A percentile compares a stretch with the other conserved stretches of the same genome.
Conservation (phyloP, 1,284 basidiomycete genomes). For the Sporisorium graminicola region DNA sequence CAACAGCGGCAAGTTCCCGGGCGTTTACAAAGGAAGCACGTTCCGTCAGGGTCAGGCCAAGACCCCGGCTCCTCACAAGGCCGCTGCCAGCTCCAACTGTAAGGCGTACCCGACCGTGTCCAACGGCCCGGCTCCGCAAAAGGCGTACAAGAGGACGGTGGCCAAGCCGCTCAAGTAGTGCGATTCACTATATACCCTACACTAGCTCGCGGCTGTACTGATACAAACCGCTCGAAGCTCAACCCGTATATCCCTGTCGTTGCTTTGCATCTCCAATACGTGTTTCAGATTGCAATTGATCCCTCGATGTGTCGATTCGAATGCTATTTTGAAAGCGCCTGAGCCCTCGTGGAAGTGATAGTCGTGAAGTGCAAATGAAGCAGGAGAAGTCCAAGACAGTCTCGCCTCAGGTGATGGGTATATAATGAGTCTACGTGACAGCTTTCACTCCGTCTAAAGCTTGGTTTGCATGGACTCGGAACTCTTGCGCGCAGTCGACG, state of each 20-base stretch:
- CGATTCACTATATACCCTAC: background rate
- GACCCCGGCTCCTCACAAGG: conserved; percentile 39
- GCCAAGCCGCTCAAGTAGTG: conserved; percentile 25
- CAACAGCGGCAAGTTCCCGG: conserved; percentile 41
- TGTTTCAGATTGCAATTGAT: background rate
- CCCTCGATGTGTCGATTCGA: background rate
- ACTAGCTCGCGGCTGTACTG: conserved; percentile 20
- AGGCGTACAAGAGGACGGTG: conserved; percentile 38
- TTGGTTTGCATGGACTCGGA: conserved; percentile 20
- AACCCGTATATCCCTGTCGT: background rate
- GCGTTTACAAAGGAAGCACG: conserved; percentile 38
- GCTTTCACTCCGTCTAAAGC: conserved; percentile 13
- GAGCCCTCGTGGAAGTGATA: background rate
- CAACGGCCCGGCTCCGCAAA: conserved; percentile 28
- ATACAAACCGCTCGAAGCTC: conserved; percentile 18
- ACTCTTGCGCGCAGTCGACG: background rate
- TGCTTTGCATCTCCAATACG: background rate
- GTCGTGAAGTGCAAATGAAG: background rate
- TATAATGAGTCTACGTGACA: background rate
- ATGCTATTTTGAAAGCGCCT: background rate
- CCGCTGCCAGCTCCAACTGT: conserved; percentile 41
- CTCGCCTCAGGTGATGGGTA: background rate
- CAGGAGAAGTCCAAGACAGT: background rate
- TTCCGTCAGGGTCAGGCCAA: conserved; percentile 50
- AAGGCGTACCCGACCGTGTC: conserved; percentile 24